A percentile compares a stretch with the other conserved stretches of the same genome.
Evolutionary conservation across 306 rosid species (phyloP).

Genomic region (Cajanus cajan): DNA sequence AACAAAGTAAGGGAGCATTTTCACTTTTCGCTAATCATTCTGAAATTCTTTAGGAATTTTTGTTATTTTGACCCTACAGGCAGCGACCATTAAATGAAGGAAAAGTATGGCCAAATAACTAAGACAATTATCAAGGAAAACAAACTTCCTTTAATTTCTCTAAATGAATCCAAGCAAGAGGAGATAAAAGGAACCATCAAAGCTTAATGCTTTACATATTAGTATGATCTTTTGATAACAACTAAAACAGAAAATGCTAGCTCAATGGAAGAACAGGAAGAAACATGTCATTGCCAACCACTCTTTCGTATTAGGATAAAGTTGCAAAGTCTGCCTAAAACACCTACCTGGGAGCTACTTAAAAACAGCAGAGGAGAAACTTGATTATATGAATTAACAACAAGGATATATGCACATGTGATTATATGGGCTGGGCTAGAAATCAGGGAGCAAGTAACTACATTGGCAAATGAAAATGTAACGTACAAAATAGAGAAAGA

Average conservation of each 20-base stretch:
- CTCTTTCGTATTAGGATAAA: not conserved
- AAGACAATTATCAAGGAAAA: slow-evolving; percentile 18
- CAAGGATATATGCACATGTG: slow-evolving; percentile 2
- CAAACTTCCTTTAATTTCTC: slow-evolving; percentile 9
- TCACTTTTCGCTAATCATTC: slow-evolving; percentile 1
- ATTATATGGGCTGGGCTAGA: not conserved
- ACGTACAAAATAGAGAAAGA: slow-evolving; percentile 17
- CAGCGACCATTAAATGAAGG: not conserved
- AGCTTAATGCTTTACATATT: slow-evolving; percentile 11
- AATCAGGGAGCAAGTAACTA: slow-evolving; percentile 5
- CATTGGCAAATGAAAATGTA: slow-evolving; percentile 1
- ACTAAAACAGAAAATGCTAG: slow-evolving; percentile 8
- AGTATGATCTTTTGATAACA: not conserved
- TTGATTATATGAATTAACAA: slow-evolving; percentile 17
- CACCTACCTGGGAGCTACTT: not conserved
- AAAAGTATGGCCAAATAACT: slow-evolving; percentile 14
- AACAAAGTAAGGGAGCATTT: not conserved
- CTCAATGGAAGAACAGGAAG: slow-evolving; percentile 2
- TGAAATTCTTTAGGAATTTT: slow-evolving; percentile 24
- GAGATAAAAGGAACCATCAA: slow-evolving; percentile 4
- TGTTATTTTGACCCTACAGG: not conserved
- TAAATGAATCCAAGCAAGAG: slow-evolving; percentile 6
- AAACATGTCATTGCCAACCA: not conserved
- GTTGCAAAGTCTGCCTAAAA: not conserved
- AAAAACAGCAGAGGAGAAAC: not conserved